A percentile compares a stretch with the other conserved stretches of the same genome.
Conservation (phyloP, 805 yeast genomes). For the Yamadazyma endophytica region DNA sequence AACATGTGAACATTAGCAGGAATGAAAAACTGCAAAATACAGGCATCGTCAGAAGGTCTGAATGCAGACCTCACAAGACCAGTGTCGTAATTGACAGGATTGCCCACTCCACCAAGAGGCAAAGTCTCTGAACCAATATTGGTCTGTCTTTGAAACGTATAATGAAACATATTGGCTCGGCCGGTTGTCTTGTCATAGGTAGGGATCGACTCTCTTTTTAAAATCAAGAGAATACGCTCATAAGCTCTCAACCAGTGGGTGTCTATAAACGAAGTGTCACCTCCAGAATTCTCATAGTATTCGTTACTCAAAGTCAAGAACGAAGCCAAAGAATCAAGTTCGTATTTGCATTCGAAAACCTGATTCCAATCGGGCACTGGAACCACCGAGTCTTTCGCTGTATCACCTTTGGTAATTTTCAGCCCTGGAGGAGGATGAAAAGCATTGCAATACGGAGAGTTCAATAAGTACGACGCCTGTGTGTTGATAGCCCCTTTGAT, state of each 20-base stretch:
- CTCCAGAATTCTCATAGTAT: slow-evolving; percentile 51
- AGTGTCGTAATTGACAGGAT: slow-evolving; percentile 69
- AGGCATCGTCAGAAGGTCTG: slow-evolving; percentile 86
- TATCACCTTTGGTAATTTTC: slow-evolving; percentile 43
- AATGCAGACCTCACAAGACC: slow-evolving; percentile 80
- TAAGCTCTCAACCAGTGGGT: slow-evolving; percentile 57
- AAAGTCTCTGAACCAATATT: slow-evolving; percentile 77
- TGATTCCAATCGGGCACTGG: slow-evolving; percentile 68
- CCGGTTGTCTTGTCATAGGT: slow-evolving; percentile 54
- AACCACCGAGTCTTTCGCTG: slow-evolving; percentile 58
- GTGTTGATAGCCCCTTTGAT: slow-evolving; percentile 77
- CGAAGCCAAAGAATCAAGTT: slow-evolving; percentile 80
- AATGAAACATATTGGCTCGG: slow-evolving; percentile 43
- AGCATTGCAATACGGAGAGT: slow-evolving; percentile 84
- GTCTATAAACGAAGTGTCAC: slow-evolving; percentile 45
- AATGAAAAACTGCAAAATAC: slow-evolving; percentile 72
- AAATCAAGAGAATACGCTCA: slow-evolving; percentile 45
- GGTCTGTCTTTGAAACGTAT: slow-evolving; percentile 71
- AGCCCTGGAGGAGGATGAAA: slow-evolving; percentile 76
- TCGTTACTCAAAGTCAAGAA: slow-evolving; percentile 73
- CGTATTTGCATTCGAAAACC: slow-evolving; percentile 89
- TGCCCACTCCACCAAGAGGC: slow-evolving; percentile 74
- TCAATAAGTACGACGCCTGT: slow-evolving; percentile 60
- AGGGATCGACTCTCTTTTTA: slow-evolving; percentile 58
- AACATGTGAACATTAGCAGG: slow-evolving; percentile 82